Evolutionary conservation across 805 yeast species (phyloP), one percentile per base, ranked within the genome.

Genomic region (Nakazawaea populi): DNA sequence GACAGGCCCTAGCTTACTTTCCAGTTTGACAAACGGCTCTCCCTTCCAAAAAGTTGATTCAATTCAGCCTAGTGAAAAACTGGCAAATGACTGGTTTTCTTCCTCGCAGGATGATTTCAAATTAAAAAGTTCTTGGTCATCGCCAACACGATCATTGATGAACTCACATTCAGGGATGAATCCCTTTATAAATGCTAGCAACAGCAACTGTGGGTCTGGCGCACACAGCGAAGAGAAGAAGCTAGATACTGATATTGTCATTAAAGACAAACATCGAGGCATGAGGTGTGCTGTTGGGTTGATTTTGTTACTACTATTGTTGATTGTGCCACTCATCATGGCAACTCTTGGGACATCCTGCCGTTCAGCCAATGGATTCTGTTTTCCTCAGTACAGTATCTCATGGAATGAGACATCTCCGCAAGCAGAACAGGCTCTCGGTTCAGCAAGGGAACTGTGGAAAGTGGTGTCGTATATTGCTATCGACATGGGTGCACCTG

Each of bases 381-480:
- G 80, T 55, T 48, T 68, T 32, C 79, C 84, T 0, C 79, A 74
- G 44, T 60, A 71, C 29, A 69, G 71, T 27, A 58, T 79, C 27
- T 71, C 71, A 44, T 63, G 74, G 42, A 61, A 64, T 12, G 73
- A 71, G 48, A 65, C 67, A 37, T 60, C 73, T 3, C 59, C 64
- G 2, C 58, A 62, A n/a, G 72, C 77, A 30, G 64, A 55, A 55
- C 59, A 48, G 34, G 59, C 67, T 9, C 59, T 64, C 42, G 57
- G 64, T 9, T 60, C 72, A 0, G 70, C 75, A 6, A 62, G 68
- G 46, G 79, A 75, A 49, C 74, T 74, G 10, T 60, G 76, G 45
- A 71, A 70, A 51, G 66, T 75, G 48, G 55, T 76, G 31, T 71
- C 80, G 5, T 73, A 71, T 53, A 63, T 74, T 46, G 77, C 77